Conservation (phyloP, 768 basidiomycete species). For the Boletales sp. region DNA sequence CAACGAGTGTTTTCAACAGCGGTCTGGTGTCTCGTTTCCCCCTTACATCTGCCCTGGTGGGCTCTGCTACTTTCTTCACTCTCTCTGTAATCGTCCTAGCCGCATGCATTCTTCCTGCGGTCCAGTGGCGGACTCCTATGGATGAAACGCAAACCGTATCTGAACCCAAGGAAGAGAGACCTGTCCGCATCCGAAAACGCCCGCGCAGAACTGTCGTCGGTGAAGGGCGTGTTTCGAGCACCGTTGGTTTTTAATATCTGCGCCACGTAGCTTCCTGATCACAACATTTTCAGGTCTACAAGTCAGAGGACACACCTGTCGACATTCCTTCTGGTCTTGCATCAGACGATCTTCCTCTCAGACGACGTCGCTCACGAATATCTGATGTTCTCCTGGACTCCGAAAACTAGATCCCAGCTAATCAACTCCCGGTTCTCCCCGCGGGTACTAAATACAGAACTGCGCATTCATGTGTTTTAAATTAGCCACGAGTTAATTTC, state of each 20-base stretch:
- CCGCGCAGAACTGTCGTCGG: constrained; percentile 18
- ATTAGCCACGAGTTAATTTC: constrained; percentile 24
- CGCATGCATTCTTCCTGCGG: constrained; percentile 49
- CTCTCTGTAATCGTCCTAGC: constrained; percentile 46
- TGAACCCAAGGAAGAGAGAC: constrained; percentile 19
- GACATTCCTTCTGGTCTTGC: constrained; percentile 30
- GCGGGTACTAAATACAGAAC: constrained; percentile 10
- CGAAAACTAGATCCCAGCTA: constrained; percentile 21
- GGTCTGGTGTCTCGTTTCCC: constrained; percentile 73
- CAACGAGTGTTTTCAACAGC: constrained; percentile 33
- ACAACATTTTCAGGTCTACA: constrained; percentile 20
- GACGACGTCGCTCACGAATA: constrained; percentile 45
- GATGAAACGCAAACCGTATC: constrained; percentile 10
- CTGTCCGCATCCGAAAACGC: constrained; percentile 26
- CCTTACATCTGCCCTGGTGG: constrained; percentile 46
- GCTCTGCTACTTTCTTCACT: constrained; percentile 44
- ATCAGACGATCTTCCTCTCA: constrained; percentile 32
- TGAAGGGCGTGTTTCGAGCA: constrained; percentile 20
- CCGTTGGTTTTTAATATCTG: constrained; percentile 17
- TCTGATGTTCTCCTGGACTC: constrained; percentile 29
- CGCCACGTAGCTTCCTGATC: neutral
- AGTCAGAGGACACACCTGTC: constrained; percentile 26
- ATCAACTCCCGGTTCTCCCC: constrained; percentile 6
- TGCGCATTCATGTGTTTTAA: constrained; percentile 21
- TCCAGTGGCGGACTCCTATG: constrained; percentile 24